These are phyloP conservation scores for Phytopythium vexans DNA, from an alignment of 352 stramenopile species.

Conservation along the genomic window DNA sequence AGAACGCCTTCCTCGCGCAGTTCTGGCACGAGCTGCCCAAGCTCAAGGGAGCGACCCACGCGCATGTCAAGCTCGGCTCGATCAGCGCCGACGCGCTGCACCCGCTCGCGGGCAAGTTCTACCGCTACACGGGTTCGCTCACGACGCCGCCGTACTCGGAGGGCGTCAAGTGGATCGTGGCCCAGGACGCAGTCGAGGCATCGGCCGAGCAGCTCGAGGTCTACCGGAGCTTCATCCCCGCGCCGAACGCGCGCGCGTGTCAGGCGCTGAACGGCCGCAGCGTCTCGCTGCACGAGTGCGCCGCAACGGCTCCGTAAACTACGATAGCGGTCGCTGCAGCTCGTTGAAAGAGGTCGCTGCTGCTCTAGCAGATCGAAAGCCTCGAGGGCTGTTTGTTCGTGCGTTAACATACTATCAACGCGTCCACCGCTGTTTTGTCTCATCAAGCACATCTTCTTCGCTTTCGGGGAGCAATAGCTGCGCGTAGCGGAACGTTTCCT, in stretches of 20 bases:
- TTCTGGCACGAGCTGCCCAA: constrained; percentile 51
- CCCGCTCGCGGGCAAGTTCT: constrained; percentile 33
- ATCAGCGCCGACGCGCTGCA: constrained; percentile 28
- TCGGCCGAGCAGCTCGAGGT: constrained; percentile 46
- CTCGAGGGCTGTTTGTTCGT: no score
- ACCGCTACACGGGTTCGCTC: constrained; percentile 59
- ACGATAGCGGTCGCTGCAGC: no score
- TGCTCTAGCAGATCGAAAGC: no score
- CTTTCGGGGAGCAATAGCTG: no score
- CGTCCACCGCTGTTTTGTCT: no score
- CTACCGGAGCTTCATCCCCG: constrained; percentile 39
- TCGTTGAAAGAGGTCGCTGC: no score
- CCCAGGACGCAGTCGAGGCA: constrained; percentile 40
- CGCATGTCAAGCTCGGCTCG: constrained; percentile 22
- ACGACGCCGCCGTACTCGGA: constrained; percentile 77
- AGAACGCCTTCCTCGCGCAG: constrained; percentile 58
- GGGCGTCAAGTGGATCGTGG: constrained; percentile 67
- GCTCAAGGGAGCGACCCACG: constrained; percentile 17
- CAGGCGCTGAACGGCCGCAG: constrained; percentile 46
- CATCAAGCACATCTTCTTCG: no score
- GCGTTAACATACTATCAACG: no score
- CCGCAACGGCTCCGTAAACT: neutral
- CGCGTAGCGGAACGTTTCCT: no score
- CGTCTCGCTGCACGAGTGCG: constrained; percentile 24
- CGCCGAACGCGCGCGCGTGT: constrained; percentile 44